Evolutionary conservation across 2,329 filamentous ascomycete genomes (phyloP).

Genomic region (Phaeosphaeria sp.): DNA sequence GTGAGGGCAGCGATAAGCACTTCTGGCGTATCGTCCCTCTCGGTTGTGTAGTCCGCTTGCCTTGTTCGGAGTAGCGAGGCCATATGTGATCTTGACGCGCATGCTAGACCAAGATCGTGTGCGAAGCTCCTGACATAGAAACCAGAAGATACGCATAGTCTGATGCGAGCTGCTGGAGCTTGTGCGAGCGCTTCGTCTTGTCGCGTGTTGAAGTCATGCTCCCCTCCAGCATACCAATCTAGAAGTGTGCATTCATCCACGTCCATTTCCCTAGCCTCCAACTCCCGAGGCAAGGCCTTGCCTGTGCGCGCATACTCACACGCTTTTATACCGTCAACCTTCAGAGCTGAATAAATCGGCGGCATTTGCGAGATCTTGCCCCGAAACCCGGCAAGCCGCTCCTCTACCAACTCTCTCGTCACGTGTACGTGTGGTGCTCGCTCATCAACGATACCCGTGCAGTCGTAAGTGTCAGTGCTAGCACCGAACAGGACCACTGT

Average conservation of each 20-base stretch:
- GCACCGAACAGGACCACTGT: slow-evolving; percentile 36
- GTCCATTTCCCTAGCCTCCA: slow-evolving; percentile 36
- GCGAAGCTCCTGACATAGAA: slow-evolving; percentile 45
- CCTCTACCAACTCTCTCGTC: slow-evolving; percentile 23
- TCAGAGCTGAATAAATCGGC: slow-evolving; percentile 39
- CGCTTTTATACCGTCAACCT: slow-evolving; percentile 38
- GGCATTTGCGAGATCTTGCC: slow-evolving; percentile 35
- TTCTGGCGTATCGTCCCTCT: slow-evolving; percentile 4
- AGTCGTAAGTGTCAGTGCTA: slow-evolving; percentile 41
- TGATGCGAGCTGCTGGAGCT: slow-evolving; percentile 28
- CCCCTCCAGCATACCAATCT: slow-evolving; percentile 28
- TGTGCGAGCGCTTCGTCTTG: slow-evolving; percentile 11
- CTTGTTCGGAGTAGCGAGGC: slow-evolving; percentile 28
- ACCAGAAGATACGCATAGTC: slow-evolving; percentile 35
- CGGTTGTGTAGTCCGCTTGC: slow-evolving; percentile 29
- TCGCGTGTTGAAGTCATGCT: slow-evolving; percentile 23
- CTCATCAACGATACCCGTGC: slow-evolving; percentile 25
- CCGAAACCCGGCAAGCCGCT: slow-evolving; percentile 23
- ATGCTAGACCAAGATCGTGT: slow-evolving; percentile 37
- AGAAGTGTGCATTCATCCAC: slow-evolving; percentile 38
- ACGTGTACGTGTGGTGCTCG: slow-evolving; percentile 22
- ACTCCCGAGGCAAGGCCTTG: slow-evolving; percentile 28
- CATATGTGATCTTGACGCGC: slow-evolving; percentile 33
- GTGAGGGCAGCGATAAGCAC: slow-evolving; percentile 21
- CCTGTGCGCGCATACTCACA: slow-evolving; percentile 37